Evolutionary conservation across 176 grass and related monocot genomes (phyloP).

Genomic region (Oryza brachyantha): DNA sequence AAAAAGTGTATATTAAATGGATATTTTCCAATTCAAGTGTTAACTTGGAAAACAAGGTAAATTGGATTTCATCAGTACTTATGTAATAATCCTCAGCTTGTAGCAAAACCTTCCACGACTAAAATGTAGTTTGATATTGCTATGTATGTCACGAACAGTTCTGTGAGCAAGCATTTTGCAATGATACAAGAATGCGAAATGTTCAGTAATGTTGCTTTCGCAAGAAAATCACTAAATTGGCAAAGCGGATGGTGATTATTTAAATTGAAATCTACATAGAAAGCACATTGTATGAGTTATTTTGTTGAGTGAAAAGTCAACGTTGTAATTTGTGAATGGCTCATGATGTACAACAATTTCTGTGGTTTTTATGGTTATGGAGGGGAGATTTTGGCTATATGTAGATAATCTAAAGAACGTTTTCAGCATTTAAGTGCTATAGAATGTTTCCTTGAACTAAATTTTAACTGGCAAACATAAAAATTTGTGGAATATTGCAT

Average conservation of each 20-base stretch:
- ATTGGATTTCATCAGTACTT: neutral
- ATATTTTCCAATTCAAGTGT: neutral
- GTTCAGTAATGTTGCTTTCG: no score
- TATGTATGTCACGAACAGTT: neutral
- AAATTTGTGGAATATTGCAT: neutral
- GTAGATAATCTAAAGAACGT: neutral
- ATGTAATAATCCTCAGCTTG: neutral
- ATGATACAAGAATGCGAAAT: neutral
- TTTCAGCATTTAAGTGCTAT: neutral
- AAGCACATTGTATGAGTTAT: no score
- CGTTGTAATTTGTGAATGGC: neutral
- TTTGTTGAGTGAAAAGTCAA: no score
- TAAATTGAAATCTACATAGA: no score
- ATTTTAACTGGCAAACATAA: neutral
- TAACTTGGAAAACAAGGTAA: neutral
- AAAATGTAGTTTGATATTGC: neutral
- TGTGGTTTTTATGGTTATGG: neutral
- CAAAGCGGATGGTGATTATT: no score
- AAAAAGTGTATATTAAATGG: no score
- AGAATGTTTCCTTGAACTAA: neutral
- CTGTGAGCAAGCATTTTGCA: neutral
- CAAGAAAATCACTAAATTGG: no score
- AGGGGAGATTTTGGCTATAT: neutral
- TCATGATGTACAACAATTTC: neutral
- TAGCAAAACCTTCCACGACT: neutral